phyloP scores from a whole-genome alignment of 805 yeast species.

The Candida namnaoensis region DNA sequence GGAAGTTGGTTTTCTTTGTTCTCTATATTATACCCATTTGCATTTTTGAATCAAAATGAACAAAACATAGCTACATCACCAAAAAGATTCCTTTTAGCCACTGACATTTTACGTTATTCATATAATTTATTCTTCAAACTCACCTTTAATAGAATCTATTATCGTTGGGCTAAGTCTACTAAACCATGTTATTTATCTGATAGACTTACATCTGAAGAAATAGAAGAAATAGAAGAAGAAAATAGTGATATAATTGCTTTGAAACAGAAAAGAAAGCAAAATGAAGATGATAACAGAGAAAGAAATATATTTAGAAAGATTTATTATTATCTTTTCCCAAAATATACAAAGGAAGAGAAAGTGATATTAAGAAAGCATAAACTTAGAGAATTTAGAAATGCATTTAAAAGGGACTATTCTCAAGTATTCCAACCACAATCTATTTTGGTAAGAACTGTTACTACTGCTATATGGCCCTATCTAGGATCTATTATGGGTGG shows the following conservation, averaged over 20 bases:
- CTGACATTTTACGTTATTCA: constrained; percentile 3
- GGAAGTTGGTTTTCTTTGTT: constrained; percentile 1
- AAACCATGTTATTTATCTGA: constrained; percentile 28
- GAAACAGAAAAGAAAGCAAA: no score
- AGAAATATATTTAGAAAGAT: background rate
- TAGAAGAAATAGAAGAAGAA: constrained; percentile 23
- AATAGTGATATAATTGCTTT: constrained; percentile 8
- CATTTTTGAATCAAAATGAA: constrained; percentile 5
- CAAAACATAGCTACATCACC: no score
- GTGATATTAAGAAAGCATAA: constrained; percentile 5
- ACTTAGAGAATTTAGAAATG: constrained; percentile 17
- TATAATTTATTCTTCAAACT: constrained; percentile 12
- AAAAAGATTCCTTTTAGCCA: constrained; percentile 5
- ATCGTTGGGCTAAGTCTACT: constrained; percentile 21
- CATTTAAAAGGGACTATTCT: constrained; percentile 21
- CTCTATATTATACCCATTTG: constrained; percentile 11
- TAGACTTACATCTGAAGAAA: constrained; percentile 20
- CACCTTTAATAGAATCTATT: constrained; percentile 25
- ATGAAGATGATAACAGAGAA: background rate
- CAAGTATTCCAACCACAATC: constrained; percentile 13
- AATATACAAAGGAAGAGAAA: constrained; percentile 1
- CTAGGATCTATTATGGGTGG: constrained; percentile 18
- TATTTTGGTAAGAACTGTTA: constrained; percentile 8
- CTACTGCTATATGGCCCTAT: constrained; percentile 25
- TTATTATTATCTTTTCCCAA: no score